Evolutionary conservation across 441 rosid species (phyloP).

Genomic region (Euphorbia celastroides): DNA sequence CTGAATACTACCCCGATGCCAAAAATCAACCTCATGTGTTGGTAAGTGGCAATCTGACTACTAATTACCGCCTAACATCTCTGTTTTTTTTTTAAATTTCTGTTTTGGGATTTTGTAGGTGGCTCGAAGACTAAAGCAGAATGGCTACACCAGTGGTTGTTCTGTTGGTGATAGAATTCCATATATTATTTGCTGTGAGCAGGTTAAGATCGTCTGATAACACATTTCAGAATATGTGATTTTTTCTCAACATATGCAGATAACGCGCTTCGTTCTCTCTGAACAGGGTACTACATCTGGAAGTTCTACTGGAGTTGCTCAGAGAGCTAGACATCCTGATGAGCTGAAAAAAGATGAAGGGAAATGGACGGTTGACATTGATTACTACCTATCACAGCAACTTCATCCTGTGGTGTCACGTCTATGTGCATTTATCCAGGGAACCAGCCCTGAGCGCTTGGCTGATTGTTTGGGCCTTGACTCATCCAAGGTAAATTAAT

Average conservation of each 20-base stretch:
- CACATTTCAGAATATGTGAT: background rate
- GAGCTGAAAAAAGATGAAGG: slow-evolving; percentile 77
- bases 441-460: slow-evolving; percentile 88
- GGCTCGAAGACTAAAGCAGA: slow-evolving; percentile 83
- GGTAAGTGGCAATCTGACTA: no score
- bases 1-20: slow-evolving; percentile 93
- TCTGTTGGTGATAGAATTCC: slow-evolving; percentile 88
- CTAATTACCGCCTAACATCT: slow-evolving; percentile 9
- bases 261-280: slow-evolving; percentile 7
- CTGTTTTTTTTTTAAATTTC: no score
- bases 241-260: slow-evolving; percentile 6
- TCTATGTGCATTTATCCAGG: slow-evolving; percentile 90
- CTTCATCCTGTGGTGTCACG: slow-evolving; percentile 99
- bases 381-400: slow-evolving; percentile 94
- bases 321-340: slow-evolving; percentile 95
- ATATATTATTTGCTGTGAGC: slow-evolving; percentile 86
- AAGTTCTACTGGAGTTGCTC: slow-evolving; percentile 73
- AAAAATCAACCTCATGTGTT: slow-evolving; percentile 97
- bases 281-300: slow-evolving; percentile 59
- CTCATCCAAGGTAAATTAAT: slow-evolving; percentile 82
- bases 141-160: slow-evolving; percentile 80
- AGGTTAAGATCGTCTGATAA: slow-evolving; percentile 42
- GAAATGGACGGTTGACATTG: slow-evolving; percentile 90
- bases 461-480: slow-evolving; percentile 98
- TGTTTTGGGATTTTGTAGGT: slow-evolving; percentile 49